Conservation (phyloP, 2,329 filamentous ascomycete species). For the Arthrobotrys entomopaga region DNA sequence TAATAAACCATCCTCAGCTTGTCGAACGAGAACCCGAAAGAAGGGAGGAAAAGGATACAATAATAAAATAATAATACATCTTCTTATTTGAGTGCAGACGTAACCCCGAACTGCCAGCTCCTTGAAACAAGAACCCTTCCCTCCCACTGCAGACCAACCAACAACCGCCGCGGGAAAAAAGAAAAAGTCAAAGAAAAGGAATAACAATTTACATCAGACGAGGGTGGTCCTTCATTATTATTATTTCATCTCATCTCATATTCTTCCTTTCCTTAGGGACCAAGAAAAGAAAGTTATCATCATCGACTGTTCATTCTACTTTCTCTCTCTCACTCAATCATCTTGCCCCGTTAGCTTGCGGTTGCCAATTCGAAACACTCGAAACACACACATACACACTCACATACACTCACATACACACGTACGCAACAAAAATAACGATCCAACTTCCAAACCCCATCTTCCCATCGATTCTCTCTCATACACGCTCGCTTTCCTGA, state of each 20-base stretch:
- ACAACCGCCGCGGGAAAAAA: background rate
- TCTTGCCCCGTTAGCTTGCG: constrained; percentile 11
- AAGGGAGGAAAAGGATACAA: constrained; percentile 22
- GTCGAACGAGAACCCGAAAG: constrained; percentile 10
- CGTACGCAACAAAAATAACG: constrained; percentile 1
- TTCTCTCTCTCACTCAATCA: background rate
- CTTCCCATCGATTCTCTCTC: constrained; percentile 39
- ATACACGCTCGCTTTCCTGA: constrained; percentile 49
- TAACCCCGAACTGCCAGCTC: constrained; percentile 28
- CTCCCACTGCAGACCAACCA: constrained; percentile 20
- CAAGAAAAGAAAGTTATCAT: too few relatives aligned
- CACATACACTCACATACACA: background rate
- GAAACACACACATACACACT: constrained; percentile 2
- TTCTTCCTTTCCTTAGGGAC: constrained; percentile 13
- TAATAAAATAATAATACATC: background rate
- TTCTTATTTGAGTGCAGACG: constrained; percentile 10
- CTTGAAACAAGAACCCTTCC: constrained; percentile 41
- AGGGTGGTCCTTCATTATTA: constrained; percentile 20
- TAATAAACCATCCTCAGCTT: constrained; percentile 2
- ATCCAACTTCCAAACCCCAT: constrained; percentile 4
- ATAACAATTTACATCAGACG: background rate
- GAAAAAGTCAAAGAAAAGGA: too few relatives aligned
- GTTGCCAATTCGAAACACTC: constrained; percentile 9
- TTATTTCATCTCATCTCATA: constrained; percentile 10
- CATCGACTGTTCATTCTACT: background rate